phyloP scores from a whole-genome alignment of 2,329 filamentous ascomycete genomes.

The Coniochaeta hoffmannii region DNA sequence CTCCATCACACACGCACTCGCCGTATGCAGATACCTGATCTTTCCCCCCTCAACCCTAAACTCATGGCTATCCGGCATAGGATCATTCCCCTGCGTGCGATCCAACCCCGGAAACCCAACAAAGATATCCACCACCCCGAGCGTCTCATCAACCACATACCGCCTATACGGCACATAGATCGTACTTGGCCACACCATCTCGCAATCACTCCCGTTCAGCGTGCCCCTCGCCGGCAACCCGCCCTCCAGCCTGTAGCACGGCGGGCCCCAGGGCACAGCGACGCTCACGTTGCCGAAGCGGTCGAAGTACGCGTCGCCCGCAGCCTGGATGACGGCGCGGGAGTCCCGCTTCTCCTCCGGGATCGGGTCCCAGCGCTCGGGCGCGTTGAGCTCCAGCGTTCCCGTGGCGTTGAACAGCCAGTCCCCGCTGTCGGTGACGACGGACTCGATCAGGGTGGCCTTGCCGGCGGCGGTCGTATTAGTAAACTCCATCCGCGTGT shows the following conservation, averaged over 20 bases:
- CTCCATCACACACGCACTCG: constrained; percentile 8
- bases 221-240: constrained; percentile 6
- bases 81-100: constrained; percentile 3
- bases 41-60: constrained; percentile 20
- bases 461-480: constrained; percentile 12
- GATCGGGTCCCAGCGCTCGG: constrained; percentile 4
- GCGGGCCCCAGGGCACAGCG: constrained; percentile 1
- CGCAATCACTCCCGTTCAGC: constrained; percentile 6
- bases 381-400: background rate
- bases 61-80: constrained; percentile 19
- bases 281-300: constrained; percentile 2
- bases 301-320: constrained; percentile 6
- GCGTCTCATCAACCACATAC: constrained; percentile 13
- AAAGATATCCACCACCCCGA: constrained; percentile 12
- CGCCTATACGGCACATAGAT: constrained; percentile 11
- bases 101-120: constrained; percentile 13
- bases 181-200: constrained; percentile 8
- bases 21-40: constrained; percentile 20
- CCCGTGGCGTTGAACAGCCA: constrained; percentile 4
- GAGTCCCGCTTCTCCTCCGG: background rate
- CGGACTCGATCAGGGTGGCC: constrained; percentile 1
- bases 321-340: constrained; percentile 2
- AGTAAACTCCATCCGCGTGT: constrained; percentile 23
- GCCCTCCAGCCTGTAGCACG: constrained; percentile 6
- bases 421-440: constrained; percentile 4